Conservation (phyloP, 2,329 filamentous ascomycete species). For the Septoria linicola region DNA sequence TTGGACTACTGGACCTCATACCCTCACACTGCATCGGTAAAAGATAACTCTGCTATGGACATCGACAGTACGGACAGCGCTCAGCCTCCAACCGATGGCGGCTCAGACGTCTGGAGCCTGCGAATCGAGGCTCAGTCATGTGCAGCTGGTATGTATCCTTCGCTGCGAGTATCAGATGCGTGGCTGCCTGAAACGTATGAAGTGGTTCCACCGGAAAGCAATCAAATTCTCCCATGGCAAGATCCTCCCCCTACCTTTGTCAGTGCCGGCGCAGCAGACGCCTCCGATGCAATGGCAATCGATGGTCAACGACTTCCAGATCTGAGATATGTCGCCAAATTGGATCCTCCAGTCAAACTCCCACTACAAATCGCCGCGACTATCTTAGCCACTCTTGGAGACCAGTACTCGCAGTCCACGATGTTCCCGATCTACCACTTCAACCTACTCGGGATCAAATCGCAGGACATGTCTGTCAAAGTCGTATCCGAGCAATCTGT, state of each 20-base stretch:
- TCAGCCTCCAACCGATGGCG: not conserved
- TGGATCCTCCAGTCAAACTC: slow-evolving; percentile 72
- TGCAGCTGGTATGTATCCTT: slow-evolving; percentile 51
- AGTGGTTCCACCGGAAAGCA: slow-evolving; percentile 63
- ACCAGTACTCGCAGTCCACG: slow-evolving; percentile 51
- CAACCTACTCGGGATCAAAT: slow-evolving; percentile 24
- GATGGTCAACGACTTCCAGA: slow-evolving; percentile 59
- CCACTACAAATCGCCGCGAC: slow-evolving; percentile 63
- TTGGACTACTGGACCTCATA: slow-evolving; percentile 67
- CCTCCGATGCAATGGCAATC: slow-evolving; percentile 55
- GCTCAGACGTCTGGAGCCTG: slow-evolving; percentile 60
- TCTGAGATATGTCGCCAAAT: slow-evolving; percentile 70
- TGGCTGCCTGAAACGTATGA: slow-evolving; percentile 73
- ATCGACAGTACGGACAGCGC: slow-evolving; percentile 27
- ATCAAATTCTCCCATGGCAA: slow-evolving; percentile 57
- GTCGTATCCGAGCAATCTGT: slow-evolving; percentile 10
- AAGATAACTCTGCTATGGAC: slow-evolving; percentile 40
- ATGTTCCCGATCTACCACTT: slow-evolving; percentile 26
- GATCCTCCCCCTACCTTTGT: slow-evolving; percentile 67
- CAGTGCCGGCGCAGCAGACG: slow-evolving; percentile 26
- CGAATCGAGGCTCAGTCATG: slow-evolving; percentile 62
- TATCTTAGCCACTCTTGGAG: slow-evolving; percentile 59
- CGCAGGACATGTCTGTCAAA: slow-evolving; percentile 1
- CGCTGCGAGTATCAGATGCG: slow-evolving; percentile 68
- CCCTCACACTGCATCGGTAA: slow-evolving; percentile 27